Conservation (phyloP, 768 basidiomycete species). For the Tephrocybe sp. region DNA sequence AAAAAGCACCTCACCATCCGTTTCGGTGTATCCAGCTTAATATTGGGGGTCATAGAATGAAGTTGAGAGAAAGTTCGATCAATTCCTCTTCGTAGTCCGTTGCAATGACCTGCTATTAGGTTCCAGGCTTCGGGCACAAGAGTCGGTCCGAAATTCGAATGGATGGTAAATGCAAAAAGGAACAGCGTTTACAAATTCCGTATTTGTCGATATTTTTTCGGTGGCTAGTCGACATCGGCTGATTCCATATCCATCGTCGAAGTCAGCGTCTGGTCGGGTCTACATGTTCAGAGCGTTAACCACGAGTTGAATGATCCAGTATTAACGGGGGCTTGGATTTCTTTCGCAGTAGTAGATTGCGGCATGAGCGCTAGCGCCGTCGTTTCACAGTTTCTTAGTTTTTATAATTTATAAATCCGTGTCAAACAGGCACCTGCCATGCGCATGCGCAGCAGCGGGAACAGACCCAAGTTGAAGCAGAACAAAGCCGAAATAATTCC, state of each 20-base stretch:
- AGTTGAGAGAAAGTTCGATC: neutral
- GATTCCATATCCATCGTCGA: neutral
- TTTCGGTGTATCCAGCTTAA: slow-evolving; percentile 19
- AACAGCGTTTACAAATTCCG: neutral
- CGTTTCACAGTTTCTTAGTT: neutral
- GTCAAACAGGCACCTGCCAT: neutral
- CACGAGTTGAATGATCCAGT: neutral
- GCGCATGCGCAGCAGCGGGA: neutral
- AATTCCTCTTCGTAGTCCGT: neutral
- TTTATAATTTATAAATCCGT: neutral
- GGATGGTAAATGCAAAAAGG: neutral
- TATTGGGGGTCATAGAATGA: slow-evolving; percentile 7
- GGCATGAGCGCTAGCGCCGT: neutral
- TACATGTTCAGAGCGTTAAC: too few relatives aligned
- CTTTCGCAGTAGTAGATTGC: neutral
- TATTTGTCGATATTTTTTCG: slow-evolving; percentile 10
- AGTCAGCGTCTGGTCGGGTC: too few relatives aligned
- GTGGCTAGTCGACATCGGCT: neutral
- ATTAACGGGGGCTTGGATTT: neutral
- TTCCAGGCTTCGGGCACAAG: neutral
- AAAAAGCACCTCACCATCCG: slow-evolving; percentile 15
- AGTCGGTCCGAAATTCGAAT: neutral
- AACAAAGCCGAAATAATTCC: neutral
- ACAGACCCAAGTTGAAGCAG: neutral
- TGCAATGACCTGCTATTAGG: neutral